A percentile compares a stretch with the other conserved stretches of the same genome.
Conservation (phyloP, 768 basidiomycete genomes). For the Hygrocybe punicea region DNA sequence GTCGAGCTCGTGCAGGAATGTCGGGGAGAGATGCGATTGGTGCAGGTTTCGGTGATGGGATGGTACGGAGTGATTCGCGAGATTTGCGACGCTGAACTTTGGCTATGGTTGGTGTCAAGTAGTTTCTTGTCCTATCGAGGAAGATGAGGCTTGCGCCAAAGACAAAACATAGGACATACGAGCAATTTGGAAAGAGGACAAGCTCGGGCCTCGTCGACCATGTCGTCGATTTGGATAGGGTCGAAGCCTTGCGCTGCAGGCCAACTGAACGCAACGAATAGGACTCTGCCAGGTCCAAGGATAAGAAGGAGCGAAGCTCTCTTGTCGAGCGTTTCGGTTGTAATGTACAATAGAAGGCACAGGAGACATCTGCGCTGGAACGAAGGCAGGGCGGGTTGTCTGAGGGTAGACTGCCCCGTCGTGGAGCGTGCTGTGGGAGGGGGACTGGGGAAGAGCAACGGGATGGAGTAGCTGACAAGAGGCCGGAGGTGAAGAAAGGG, state of each 20-base stretch:
- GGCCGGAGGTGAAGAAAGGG: slow-evolving; percentile 62
- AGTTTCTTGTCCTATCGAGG: background rate
- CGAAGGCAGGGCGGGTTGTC: slow-evolving; percentile 19
- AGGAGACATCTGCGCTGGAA: slow-evolving; percentile 32
- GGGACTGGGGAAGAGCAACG: slow-evolving; percentile 7
- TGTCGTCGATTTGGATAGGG: background rate
- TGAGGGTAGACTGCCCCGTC: slow-evolving; percentile 39
- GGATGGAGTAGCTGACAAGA: slow-evolving; percentile 40
- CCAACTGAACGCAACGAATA: slow-evolving; percentile 42
- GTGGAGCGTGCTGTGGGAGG: slow-evolving; percentile 11
- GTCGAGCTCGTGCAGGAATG: background rate
- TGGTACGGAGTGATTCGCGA: background rate
- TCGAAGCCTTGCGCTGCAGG: slow-evolving; percentile 27
- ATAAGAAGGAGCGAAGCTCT: slow-evolving; percentile 59
- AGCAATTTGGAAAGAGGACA: background rate
- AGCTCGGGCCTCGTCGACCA: background rate
- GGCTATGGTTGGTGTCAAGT: background rate
- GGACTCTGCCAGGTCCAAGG: slow-evolving; percentile 62
- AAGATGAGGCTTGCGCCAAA: background rate
- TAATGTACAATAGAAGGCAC: slow-evolving; percentile 49
- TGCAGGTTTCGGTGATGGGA: slow-evolving; percentile 18
- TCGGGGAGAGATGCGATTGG: slow-evolving; percentile 4
- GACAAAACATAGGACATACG: slow-evolving; percentile 2
- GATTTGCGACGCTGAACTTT: background rate
- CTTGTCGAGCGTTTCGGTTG: slow-evolving; percentile 39